Evolutionary conservation across 2,329 filamentous ascomycete species (phyloP).

Genomic region (Ophiostoma perfectum): DNA sequence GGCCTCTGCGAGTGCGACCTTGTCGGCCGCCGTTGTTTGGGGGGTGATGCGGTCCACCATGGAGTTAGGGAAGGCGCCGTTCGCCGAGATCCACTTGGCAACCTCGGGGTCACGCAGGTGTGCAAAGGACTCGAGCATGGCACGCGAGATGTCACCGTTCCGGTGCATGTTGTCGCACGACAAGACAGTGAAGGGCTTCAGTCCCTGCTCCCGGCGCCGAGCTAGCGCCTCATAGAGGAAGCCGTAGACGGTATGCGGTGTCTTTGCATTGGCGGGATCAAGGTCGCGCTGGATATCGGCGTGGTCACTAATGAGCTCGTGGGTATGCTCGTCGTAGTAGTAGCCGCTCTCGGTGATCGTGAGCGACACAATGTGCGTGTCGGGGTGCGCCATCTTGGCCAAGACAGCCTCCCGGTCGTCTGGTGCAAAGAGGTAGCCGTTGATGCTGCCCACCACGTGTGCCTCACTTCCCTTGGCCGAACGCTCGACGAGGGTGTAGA

Average conservation of each 20-base stretch:
- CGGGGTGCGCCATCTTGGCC: slow-evolving; percentile 50
- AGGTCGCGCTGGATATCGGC: slow-evolving; percentile 47
- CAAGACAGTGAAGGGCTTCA: slow-evolving; percentile 49
- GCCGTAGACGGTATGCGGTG: slow-evolving; percentile 46
- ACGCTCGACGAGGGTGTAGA: slow-evolving; percentile 52
- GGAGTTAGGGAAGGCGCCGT: slow-evolving; percentile 49
- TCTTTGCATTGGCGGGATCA: slow-evolving; percentile 41
- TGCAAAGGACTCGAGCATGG: slow-evolving; percentile 49
- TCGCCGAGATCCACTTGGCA: slow-evolving; percentile 44
- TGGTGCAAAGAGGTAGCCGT: slow-evolving; percentile 47
- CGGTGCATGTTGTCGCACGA: slow-evolving; percentile 56
- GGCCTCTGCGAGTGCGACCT: slow-evolving; percentile 38
- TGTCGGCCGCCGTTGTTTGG: slow-evolving; percentile 44
- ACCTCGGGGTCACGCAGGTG: slow-evolving; percentile 42
- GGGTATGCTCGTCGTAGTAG: slow-evolving; percentile 55
- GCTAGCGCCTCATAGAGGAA: slow-evolving; percentile 49
- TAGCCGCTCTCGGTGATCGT: slow-evolving; percentile 54
- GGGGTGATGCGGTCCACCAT: slow-evolving; percentile 54
- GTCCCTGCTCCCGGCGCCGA: slow-evolving; percentile 41
- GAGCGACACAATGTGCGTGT: slow-evolving; percentile 50
- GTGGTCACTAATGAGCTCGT: slow-evolving; percentile 45
- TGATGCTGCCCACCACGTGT: slow-evolving; percentile 48
- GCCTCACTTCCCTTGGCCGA: slow-evolving; percentile 46
- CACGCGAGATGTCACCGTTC: slow-evolving; percentile 49
- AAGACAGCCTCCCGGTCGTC: slow-evolving; percentile 48